phyloP scores from a whole-genome alignment of 192 early-diverging fungal genomes.

The Diversispora epigaea region DNA sequence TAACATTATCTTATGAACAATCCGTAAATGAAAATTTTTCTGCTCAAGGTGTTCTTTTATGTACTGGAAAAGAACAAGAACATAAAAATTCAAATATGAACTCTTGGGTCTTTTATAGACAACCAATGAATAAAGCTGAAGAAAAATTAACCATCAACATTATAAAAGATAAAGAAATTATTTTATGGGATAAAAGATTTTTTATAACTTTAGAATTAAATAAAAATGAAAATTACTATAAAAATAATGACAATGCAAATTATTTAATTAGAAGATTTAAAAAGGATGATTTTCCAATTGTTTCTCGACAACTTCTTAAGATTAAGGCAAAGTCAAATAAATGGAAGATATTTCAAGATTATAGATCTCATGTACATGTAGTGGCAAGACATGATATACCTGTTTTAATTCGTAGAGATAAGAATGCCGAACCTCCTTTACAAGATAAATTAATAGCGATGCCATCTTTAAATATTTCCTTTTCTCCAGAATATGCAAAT shows the following conservation, averaged over 20 bases:
- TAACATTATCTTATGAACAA: not conserved
- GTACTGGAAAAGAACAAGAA: not conserved
- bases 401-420: not conserved
- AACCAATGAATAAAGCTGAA: slow-evolving; percentile 14
- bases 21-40: not conserved
- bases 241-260: not conserved
- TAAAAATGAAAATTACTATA: not conserved
- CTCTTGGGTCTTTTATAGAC: slow-evolving; percentile 10
- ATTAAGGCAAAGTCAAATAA: not conserved
- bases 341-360: not conserved
- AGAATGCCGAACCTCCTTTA: not conserved
- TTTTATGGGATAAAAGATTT: slow-evolving; percentile 32
- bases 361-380: not conserved
- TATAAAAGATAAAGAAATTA: not conserved
- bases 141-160: not conserved
- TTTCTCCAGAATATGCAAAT: not conserved
- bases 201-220: slow-evolving; percentile 2
- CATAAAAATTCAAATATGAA: not conserved
- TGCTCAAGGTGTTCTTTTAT: not conserved
- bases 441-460: not conserved
- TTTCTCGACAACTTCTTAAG: not conserved
- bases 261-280: slow-evolving; percentile 2
- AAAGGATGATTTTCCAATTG: not conserved
- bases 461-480: not conserved
- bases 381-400: slow-evolving; percentile 4